Percentiles rank a stretch among this genome's conserved stretches.
phyloP scores from a whole-genome alignment of 768 basidiomycete genomes.

The Gautieria morchelliformis region DNA sequence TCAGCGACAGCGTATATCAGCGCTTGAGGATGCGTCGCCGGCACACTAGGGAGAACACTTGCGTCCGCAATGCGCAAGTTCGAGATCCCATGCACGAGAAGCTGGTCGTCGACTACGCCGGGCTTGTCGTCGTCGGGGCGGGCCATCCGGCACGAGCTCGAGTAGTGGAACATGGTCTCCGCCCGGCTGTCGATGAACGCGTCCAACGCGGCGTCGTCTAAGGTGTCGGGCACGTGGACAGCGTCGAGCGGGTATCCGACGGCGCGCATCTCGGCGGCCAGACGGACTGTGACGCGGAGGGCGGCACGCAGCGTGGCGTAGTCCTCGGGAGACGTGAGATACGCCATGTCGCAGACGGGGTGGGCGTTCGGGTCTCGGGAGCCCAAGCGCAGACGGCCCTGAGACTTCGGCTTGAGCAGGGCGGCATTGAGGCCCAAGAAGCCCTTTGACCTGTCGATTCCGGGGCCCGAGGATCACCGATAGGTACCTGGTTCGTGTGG shows the following conservation, averaged over 20 bases:
- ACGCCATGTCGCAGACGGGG: slow-evolving; percentile 23
- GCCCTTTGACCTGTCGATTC: no score
- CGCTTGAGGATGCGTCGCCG: no score
- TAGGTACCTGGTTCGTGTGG: no score
- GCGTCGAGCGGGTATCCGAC: slow-evolving; percentile 20
- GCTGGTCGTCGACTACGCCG: no score
- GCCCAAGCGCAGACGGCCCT: slow-evolving; percentile 20
- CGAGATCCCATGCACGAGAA: no score
- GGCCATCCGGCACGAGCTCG: no score
- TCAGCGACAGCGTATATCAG: no score
- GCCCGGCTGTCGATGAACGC: slow-evolving; percentile 17
- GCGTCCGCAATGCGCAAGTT: no score
- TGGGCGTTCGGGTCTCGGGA: slow-evolving; percentile 22
- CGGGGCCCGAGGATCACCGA: background rate
- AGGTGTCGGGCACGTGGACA: slow-evolving; percentile 17
- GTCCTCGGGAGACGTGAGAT: background rate
- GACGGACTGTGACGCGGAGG: slow-evolving; percentile 12
- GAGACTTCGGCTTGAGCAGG: slow-evolving; percentile 17
- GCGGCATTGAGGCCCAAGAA: slow-evolving; percentile 1
- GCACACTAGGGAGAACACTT: no score
- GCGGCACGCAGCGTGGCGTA: no score
- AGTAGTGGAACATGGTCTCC: no score
- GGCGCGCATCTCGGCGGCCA: slow-evolving; percentile 17
- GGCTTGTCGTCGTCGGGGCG: no score
- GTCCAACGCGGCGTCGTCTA: slow-evolving; percentile 23